A percentile compares a stretch with the other conserved stretches of the same genome.
Evolutionary conservation across 257 asterid species (phyloP).

Genomic region (Solanum lycopersicoides): DNA sequence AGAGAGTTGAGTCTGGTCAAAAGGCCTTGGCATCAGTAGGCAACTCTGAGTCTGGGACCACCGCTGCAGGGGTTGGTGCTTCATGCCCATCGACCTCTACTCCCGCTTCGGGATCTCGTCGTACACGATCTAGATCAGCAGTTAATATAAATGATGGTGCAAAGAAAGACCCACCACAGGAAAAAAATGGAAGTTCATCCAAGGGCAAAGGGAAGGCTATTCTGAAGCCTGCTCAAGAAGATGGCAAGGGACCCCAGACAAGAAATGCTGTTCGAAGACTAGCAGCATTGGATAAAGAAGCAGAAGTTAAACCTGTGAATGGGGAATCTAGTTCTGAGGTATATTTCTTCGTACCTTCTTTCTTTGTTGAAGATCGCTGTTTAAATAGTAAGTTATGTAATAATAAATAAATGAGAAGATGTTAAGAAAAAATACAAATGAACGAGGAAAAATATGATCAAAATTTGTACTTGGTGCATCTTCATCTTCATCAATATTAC

Average conservation of each 20-base stretch:
- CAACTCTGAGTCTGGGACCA: conserved; percentile 48
- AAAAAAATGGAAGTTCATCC: conserved; percentile 42
- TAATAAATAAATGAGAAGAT: neutral
- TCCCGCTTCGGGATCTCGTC: conserved; percentile 56
- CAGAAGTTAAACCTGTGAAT: conserved; percentile 55
- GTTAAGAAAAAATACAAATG: neutral
- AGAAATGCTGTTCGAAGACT: conserved; percentile 77
- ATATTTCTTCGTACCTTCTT: conserved; percentile 3
- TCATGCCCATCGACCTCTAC: conserved; percentile 51
- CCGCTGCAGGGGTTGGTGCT: conserved; percentile 37
- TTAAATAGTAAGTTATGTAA: neutral
- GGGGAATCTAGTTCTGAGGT: conserved; percentile 95
- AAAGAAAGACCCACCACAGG: conserved; percentile 51
- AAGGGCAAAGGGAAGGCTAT: conserved; percentile 96
- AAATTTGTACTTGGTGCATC: neutral
- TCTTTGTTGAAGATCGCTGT: neutral
- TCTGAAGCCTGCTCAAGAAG: conserved; percentile 63
- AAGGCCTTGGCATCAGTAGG: conserved; percentile 54
- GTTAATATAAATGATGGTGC: conserved; percentile 44
- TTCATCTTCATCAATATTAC: neutral
- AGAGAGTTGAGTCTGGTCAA: conserved; percentile 63
- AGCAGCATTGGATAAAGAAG: conserved; percentile 78
- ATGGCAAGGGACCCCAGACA: conserved; percentile 80
- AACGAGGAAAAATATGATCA: neutral
- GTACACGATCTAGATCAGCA: conserved; percentile 68